Percentiles rank a stretch among this genome's conserved stretches.
Evolutionary conservation across 345 rosid genomes (phyloP).

Genomic region (Microthlaspi erraticum): DNA sequence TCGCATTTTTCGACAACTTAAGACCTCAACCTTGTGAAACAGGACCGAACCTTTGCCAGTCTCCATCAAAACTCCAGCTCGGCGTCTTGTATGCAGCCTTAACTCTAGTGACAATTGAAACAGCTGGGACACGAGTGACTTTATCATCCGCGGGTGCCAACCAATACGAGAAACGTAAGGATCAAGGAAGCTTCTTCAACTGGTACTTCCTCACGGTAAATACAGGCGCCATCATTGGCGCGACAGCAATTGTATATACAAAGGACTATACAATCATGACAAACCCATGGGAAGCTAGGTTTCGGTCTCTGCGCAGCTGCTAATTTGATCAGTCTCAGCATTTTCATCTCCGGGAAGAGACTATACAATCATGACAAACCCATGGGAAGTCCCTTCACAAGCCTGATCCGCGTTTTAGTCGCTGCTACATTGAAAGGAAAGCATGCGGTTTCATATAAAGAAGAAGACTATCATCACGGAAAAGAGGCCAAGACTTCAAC

Average conservation of each 20-base stretch:
- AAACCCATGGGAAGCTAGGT: constrained; percentile 55
- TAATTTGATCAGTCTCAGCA: constrained; percentile 41
- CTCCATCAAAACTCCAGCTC: constrained; percentile 43
- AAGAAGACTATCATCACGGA: constrained; percentile 45
- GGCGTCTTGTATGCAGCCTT: constrained; percentile 47
- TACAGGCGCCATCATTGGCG: constrained; percentile 9
- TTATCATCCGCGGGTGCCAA: constrained; percentile 53
- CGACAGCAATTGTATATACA: constrained; percentile 48
- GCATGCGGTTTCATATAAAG: constrained; percentile 25
- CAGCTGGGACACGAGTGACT: constrained; percentile 46
- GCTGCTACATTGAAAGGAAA: constrained; percentile 49
- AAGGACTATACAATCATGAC: too few species aligned
- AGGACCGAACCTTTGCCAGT: constrained; percentile 35
- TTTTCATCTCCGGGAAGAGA: constrained; percentile 42
- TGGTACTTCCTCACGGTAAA: constrained; percentile 50
- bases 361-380: constrained; percentile 47
- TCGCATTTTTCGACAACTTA: constrained; percentile 36
- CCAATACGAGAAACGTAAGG: constrained; percentile 48
- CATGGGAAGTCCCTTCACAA: constrained; percentile 53
- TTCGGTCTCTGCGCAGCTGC: constrained; percentile 47
- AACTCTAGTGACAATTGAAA: constrained; percentile 24
- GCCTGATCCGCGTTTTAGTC: constrained; percentile 48
- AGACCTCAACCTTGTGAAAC: constrained; percentile 46
- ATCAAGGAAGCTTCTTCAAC: constrained; percentile 53
- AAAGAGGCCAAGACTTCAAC: background rate